These are phyloP conservation scores for Aureobasidium leucospermi DNA, from an alignment of 2,329 filamentous ascomycete genomes.

Conservation along the genomic window DNA sequence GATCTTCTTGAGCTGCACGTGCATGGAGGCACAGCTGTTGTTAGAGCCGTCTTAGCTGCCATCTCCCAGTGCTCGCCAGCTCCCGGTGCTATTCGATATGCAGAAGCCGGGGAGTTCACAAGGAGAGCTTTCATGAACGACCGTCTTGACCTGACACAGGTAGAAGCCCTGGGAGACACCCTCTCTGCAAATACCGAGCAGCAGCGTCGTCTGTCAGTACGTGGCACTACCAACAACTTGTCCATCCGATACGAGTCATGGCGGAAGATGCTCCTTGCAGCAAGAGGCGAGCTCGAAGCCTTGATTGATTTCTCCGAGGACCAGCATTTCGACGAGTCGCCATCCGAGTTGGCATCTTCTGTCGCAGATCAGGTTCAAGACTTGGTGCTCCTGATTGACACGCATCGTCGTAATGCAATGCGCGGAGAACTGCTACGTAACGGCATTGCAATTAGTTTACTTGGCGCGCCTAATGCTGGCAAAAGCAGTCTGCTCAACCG, in stretches of 20 bases:
- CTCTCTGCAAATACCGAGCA: conserved; percentile 73
- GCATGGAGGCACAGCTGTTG: conserved; percentile 85
- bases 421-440: conserved; percentile 75
- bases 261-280: conserved; percentile 68
- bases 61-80: conserved; percentile 50
- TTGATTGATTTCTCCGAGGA: conserved; percentile 97
- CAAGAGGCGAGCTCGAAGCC: conserved; percentile 86
- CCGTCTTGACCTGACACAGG: conserved; percentile 78
- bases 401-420: conserved; percentile 70
- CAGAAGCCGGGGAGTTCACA: conserved; percentile 93
- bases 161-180: conserved; percentile 56
- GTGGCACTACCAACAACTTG: conserved; percentile 59
- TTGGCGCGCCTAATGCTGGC: conserved; percentile 88
- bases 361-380: conserved; percentile 57
- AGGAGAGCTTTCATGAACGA: conserved; percentile 82
- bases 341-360: conserved; percentile 60
- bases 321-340: conserved; percentile 90
- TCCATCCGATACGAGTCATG: conserved; percentile 74
- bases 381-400: conserved; percentile 56
- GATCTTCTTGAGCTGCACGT: conserved; percentile 88
- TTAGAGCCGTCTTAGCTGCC: conserved; percentile 75
- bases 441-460: conserved; percentile 76
- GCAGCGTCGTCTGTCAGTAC: conserved; percentile 78
- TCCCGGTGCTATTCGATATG: conserved; percentile 59
- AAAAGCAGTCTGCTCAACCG: conserved; percentile 92